Evolutionary conservation across 345 rosid genomes (phyloP), one percentile per base, ranked within the genome.

Genomic region (Cardamine occulta): DNA sequence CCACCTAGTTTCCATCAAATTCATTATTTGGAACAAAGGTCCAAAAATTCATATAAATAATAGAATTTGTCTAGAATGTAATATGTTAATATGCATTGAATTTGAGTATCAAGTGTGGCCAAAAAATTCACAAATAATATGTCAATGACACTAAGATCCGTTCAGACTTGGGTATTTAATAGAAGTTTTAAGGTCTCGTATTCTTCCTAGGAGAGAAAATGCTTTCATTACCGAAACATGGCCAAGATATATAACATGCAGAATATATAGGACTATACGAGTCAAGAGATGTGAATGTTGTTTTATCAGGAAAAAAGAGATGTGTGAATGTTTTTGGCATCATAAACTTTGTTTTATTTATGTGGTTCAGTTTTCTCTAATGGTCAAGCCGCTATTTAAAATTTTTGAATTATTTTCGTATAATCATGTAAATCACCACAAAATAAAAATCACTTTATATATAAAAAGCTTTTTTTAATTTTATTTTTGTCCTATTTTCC

Each of bases 1-100:
- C 75, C 71, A 74, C 35, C 32, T 65, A 14, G 32, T 63, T 32
- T 70, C 65, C 34, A 70, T 52, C 75, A 35, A 6, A 18, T 53
- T 61, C 49, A 40, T 52, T 26, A 47, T 44, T 72, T 29, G 17
- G 34, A 65, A 65, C 55, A 65, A 56, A 44, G 32, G 24, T 73
- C 70, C 70, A 31, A 31, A 73, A 28, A 52, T 28, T 42, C 6
- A 3, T 39, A 53, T 29, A 18, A 13, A 7, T 44, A 12, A 31
- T 6, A 47, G 4, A 34, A n/a, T 28, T 19, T 18, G 1, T 48
- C 44, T 65, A 18, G n/a, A 45, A 45, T 47, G 69, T 65, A 45
- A 17, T 40, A 60, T 42, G 14, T 40, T 49, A 8, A 42, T 42
- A 7, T 45, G 51, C 18, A 45, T 45, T 45, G 51, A 17, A 47